phyloP scores from a whole-genome alignment of 2,329 filamentous ascomycete species.

The Microdochium trichocladiopsis region DNA sequence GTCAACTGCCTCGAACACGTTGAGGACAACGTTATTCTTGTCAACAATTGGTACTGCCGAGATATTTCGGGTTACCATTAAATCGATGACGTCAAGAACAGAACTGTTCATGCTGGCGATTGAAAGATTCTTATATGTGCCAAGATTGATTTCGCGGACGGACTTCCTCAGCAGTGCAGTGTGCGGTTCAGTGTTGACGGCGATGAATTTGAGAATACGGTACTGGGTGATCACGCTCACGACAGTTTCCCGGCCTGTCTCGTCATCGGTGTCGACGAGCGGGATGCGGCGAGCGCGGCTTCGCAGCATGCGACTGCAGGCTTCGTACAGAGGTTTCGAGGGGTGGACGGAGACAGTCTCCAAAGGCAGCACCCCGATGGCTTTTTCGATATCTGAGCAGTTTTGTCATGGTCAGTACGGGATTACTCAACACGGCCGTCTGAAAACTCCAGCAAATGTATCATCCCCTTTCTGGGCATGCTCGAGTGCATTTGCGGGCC shows the following conservation, averaged over 20 bases:
- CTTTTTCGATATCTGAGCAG: conserved; percentile 79
- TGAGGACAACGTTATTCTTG: conserved; percentile 68
- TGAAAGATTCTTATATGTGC: conserved; percentile 73
- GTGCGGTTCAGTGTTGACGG: conserved; percentile 81
- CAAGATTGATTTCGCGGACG: conserved; percentile 74
- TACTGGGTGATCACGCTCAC: conserved; percentile 98
- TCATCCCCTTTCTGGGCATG: too few species aligned
- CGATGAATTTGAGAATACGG: conserved; percentile 96
- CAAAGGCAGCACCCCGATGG: conserved; percentile 82
- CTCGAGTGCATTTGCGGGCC: conserved; percentile 3
- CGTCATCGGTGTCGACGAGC: conserved; percentile 86
- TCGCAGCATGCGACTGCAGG: conserved; percentile 87
- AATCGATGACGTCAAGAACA: conserved; percentile 89
- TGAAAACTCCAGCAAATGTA: too few species aligned
- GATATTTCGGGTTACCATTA: conserved; percentile 88
- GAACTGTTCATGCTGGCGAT: conserved; percentile 84
- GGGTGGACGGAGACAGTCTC: conserved; percentile 97
- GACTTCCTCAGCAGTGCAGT: conserved; percentile 86
- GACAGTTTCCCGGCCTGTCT: conserved; percentile 86
- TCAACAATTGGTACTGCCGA: conserved; percentile 93
- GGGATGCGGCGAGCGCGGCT: conserved; percentile 91
- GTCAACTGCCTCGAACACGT: conserved; percentile 96
- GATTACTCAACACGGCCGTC: background rate
- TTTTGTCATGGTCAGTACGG: background rate
- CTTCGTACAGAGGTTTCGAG: conserved; percentile 85